Conservation (phyloP, 2,329 filamentous ascomycete species). For the Gliomastix tumulicola region DNA sequence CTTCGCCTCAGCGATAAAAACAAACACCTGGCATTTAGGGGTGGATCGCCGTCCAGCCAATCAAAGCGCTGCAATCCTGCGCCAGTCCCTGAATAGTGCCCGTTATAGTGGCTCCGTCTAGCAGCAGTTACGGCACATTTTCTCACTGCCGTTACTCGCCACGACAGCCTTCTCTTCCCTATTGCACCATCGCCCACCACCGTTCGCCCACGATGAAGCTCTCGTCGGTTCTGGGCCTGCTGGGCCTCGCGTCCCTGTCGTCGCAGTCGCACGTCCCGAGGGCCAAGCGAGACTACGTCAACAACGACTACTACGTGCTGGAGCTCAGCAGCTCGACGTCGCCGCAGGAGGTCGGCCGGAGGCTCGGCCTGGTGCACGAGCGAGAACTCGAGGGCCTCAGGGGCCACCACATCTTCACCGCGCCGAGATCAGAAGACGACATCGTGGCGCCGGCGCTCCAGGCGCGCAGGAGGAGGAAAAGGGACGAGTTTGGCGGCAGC, state of each 20-base stretch:
- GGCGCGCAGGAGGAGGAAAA: constrained; percentile 54
- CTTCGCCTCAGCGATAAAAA: too few relatives aligned
- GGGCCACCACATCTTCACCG: constrained; percentile 79
- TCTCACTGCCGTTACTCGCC: too few relatives aligned
- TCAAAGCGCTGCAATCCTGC: too few relatives aligned
- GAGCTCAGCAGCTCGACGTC: constrained; percentile 63
- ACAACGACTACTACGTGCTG: constrained; percentile 88
- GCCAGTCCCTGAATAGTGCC: too few relatives aligned
- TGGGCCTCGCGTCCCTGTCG: constrained; percentile 41
- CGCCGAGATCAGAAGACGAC: constrained; percentile 55
- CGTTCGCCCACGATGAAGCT: constrained; percentile 36
- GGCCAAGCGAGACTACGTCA: constrained; percentile 70
- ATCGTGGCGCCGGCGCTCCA: constrained; percentile 47
- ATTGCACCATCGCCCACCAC: constrained; percentile 1
- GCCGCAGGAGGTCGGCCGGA: constrained; percentile 62
- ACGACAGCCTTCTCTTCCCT: too few relatives aligned
- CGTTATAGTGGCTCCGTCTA: too few relatives aligned
- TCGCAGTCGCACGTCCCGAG: constrained; percentile 39
- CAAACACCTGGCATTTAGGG: too few relatives aligned
- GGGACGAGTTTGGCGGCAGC: constrained; percentile 37
- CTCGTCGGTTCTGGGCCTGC: constrained; percentile 43
- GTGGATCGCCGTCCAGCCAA: too few relatives aligned
- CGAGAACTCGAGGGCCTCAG: constrained; percentile 71
- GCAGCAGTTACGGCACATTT: too few relatives aligned
- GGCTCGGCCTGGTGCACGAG: constrained; percentile 72